A percentile compares a stretch with the other conserved stretches of the same genome.
Conservation (phyloP, 129 eudicot species). For the Centella asiatica region DNA sequence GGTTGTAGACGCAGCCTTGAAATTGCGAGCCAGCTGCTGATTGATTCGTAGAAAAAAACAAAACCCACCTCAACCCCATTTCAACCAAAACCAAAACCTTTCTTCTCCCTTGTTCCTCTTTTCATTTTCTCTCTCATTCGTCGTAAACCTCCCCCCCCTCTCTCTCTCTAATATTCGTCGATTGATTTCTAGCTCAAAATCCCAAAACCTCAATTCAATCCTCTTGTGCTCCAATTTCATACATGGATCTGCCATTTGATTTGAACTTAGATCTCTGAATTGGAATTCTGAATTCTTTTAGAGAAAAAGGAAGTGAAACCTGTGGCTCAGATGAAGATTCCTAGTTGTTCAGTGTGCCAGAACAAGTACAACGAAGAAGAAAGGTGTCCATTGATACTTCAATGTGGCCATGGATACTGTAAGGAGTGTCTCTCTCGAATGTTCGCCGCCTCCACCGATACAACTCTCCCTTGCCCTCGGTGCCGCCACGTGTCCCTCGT, state of each 20-base stretch:
- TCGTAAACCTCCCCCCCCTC: neutral
- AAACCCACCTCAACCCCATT: neutral
- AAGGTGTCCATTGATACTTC: conserved; percentile 70
- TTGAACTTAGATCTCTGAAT: neutral
- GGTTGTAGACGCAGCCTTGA: neutral
- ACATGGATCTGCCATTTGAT: neutral
- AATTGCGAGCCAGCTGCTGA: neutral
- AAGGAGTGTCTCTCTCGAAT: conserved; percentile 65
- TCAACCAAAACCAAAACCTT: too few species aligned
- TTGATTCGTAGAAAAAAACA: neutral
- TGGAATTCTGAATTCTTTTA: neutral
- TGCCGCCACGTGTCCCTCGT: conserved; percentile 88
- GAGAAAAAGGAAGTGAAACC: too few species aligned
- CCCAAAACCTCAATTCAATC: too few species aligned
- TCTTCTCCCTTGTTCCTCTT: neutral
- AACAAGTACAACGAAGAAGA: conserved; percentile 76
- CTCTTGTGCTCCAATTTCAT: too few species aligned
- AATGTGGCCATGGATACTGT: conserved; percentile 94
- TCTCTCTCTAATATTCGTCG: neutral
- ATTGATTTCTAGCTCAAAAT: neutral
- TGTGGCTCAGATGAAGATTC: conserved; percentile 48
- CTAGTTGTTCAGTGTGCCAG: conserved; percentile 78
- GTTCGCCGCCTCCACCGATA: conserved; percentile 59
- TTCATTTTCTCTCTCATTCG: too few species aligned
- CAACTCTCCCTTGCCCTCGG: conserved; percentile 68